phyloP scores from a whole-genome alignment of 352 stramenopile genomes.

The Hyaloperonospora brassicae region DNA sequence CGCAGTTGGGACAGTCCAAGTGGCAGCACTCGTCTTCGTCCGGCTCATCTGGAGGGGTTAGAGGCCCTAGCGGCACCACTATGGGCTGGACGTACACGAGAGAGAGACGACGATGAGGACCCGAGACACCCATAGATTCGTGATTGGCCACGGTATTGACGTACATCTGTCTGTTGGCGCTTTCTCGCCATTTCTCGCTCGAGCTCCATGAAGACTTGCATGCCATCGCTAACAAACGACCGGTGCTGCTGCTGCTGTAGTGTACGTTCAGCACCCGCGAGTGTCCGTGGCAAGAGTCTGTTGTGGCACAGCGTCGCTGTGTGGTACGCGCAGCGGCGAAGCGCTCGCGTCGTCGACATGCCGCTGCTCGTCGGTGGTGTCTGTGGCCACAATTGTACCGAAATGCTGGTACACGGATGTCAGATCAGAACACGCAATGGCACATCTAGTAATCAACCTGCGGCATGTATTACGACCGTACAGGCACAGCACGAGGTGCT shows the following conservation, averaged over 20 bases:
- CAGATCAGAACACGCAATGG: too few species aligned
- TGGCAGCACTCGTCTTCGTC: conserved; percentile 79
- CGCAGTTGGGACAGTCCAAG: conserved; percentile 80
- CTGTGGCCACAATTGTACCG: too few species aligned
- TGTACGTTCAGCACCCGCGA: background rate
- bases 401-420: too few species aligned
- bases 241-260: conserved; percentile 16
- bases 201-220: conserved; percentile 84
- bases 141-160: background rate
- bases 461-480: too few species aligned
- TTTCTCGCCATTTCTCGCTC: conserved; percentile 77
- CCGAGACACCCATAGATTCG: conserved; percentile 1
- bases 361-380: background rate
- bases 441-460: too few species aligned
- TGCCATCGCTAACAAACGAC: conserved; percentile 30
- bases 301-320: conserved; percentile 1
- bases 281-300: background rate
- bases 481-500: too few species aligned
- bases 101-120: background rate
- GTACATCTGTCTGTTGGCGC: conserved; percentile 33
- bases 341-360: conserved; percentile 21
- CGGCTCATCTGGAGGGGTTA: conserved; percentile 53
- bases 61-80: conserved; percentile 18
- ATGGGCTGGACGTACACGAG: conserved; percentile 13
- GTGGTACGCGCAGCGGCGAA: conserved; percentile 19